Evolutionary conservation across 2,329 filamentous ascomycete genomes (phyloP).

Genomic region (Nannizzia gypsea): DNA sequence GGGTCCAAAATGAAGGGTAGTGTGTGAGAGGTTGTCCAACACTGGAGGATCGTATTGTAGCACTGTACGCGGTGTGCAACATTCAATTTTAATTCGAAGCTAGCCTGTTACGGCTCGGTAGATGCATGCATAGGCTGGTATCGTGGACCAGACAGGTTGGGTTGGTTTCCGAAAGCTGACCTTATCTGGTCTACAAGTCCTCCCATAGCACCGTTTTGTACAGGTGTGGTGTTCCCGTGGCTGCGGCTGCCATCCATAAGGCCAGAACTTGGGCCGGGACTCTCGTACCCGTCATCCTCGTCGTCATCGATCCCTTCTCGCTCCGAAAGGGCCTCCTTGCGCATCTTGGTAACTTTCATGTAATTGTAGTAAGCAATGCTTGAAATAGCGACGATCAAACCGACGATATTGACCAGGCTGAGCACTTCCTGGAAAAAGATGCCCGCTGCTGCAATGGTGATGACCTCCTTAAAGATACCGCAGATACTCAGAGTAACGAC

Average conservation of each 20-base stretch:
- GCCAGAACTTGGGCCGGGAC: background rate
- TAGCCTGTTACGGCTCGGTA: background rate
- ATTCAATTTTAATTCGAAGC: background rate
- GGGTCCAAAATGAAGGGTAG: background rate
- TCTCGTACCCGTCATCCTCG: conserved; percentile 1
- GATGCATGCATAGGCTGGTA: background rate
- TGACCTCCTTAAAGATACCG: conserved; percentile 97
- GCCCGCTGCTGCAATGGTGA: conserved; percentile 83
- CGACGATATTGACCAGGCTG: conserved; percentile 75
- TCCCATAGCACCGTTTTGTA: background rate
- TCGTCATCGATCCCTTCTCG: background rate
- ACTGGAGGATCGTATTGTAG: background rate
- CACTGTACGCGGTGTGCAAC: background rate
- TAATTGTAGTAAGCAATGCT: conserved; percentile 89
- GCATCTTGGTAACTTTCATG: conserved; percentile 86
- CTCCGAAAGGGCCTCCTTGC: conserved; percentile 53
- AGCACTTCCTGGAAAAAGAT: conserved; percentile 80
- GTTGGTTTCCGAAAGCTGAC: background rate
- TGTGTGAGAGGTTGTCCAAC: background rate
- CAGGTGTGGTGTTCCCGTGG: background rate
- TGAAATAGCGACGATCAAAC: conserved; percentile 73
- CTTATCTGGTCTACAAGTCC: background rate
- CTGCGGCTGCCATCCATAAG: background rate
- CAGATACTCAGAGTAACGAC: conserved; percentile 94
- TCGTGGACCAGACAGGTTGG: background rate